Evolutionary conservation across 768 basidiomycete species (phyloP).

Genomic region (Leccinum obscurum): DNA sequence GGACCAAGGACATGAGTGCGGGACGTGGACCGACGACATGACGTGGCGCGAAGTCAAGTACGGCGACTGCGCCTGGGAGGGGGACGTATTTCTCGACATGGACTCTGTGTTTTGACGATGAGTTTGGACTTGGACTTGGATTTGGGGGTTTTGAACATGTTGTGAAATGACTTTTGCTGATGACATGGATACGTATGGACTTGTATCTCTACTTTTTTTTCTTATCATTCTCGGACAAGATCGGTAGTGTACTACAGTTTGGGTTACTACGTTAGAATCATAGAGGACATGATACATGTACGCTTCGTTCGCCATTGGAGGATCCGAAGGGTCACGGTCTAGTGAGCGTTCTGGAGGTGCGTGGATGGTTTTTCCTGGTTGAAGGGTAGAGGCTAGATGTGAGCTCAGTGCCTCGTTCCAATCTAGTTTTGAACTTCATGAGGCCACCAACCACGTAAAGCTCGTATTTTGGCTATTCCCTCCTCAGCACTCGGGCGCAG

Average conservation of each 20-base stretch:
- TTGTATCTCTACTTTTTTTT: not conserved
- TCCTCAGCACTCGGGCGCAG: no score
- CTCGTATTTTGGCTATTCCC: no score
- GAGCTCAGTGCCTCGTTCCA: no score
- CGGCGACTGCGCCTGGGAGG: not conserved
- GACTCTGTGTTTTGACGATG: constrained; percentile 25
- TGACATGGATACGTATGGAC: not conserved
- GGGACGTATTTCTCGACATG: not conserved
- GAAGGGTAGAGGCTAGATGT: no score
- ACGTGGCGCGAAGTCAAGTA: not conserved
- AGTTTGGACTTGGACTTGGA: constrained; percentile 4
- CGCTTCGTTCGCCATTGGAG: not conserved
- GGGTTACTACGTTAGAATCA: not conserved
- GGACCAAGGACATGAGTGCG: not conserved
- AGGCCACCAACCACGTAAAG: no score
- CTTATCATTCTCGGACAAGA: not conserved
- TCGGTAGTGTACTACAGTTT: not conserved
- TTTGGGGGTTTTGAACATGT: not conserved
- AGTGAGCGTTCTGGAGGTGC: no score
- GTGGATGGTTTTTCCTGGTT: no score
- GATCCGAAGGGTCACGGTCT: no score
- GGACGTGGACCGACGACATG: not conserved
- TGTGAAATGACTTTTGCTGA: not conserved
- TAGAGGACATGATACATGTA: not conserved
- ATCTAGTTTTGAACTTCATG: no score